Evolutionary conservation across 2,329 filamentous ascomycete genomes (phyloP).

Genomic region (Cephalotrichum gorgonifer): DNA sequence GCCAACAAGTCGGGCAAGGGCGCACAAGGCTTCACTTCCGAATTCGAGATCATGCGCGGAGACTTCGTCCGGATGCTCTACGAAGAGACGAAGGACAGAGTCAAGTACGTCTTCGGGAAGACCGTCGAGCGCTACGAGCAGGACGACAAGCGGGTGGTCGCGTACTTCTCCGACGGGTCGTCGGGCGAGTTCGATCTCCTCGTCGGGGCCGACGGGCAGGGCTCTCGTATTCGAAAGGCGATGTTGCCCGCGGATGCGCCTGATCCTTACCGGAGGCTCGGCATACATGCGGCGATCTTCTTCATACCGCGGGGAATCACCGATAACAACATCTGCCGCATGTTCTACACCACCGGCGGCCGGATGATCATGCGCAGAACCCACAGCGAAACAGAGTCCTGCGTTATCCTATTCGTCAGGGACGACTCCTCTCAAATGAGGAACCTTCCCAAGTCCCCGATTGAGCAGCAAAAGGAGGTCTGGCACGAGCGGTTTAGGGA

Average conservation of each 20-base stretch:
- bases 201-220: constrained; percentile 42
- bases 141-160: constrained; percentile 17
- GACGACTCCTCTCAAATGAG: constrained; percentile 16
- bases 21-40: constrained; percentile 35
- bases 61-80: constrained; percentile 42
- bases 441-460: constrained; percentile 11
- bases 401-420: constrained; percentile 17
- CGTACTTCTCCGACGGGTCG: constrained; percentile 32
- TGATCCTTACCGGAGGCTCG: constrained; percentile 11
- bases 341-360: constrained; percentile 19
- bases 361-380: constrained; percentile 23
- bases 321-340: not conserved
- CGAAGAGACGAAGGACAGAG: constrained; percentile 20
- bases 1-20: constrained; percentile 27
- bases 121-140: constrained; percentile 18
- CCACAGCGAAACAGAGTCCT: not conserved
- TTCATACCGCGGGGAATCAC: not conserved
- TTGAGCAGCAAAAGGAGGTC: constrained; percentile 24
- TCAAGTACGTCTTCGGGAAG: constrained; percentile 18
- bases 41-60: constrained; percentile 51
- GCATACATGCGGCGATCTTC: not conserved
- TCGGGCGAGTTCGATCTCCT: constrained; percentile 36
- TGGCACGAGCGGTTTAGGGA: constrained; percentile 28
- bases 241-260: constrained; percentile 14
- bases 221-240: constrained; percentile 14